Evolutionary conservation across 306 rosid genomes (phyloP), one percentile per base, ranked within the genome.

Genomic region (Potentilla sterilis): DNA sequence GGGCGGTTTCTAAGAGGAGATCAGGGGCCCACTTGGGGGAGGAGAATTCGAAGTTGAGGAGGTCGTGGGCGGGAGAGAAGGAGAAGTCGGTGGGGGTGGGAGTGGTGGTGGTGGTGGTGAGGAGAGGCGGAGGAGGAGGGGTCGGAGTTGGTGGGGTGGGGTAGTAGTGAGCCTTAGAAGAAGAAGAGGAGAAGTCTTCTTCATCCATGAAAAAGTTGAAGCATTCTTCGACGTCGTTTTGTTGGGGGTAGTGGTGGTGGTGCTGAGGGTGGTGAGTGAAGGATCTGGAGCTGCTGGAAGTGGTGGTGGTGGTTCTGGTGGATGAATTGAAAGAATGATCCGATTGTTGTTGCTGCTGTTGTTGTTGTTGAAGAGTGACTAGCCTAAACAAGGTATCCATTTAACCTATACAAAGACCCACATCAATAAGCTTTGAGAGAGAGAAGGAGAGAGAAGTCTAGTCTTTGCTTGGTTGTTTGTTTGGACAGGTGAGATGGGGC

Each of bases 321-420:
- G 85, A 88, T 38, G 97, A 90, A 80, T 92, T 90, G 90, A 85
- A 84, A 44, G 98, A 94, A 77, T 89, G 96, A 83, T 93, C 88
- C 41, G 90, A 76, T 69, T 38, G 46, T 38, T 65, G 69, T 9
- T 64, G 68, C 19, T 63, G 65, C 1, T 59, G 69, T 11, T 61
- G 67, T 35, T 64, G 69, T 65, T 65, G 69, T 38, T 86, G 89
- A 57, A 94, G 88, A 85, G 80, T 87, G 40, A 89, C 93, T 5
- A 92, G 80, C 76, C 96, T 91, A 85, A 92, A 95, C 91, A 95
- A 92, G 72, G 99, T 90, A 89, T 95, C 99, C 99, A 95, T 95
- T 87, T 86, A 90, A 77, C 78, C 77, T 69, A 55, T 65, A 49
- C 55, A 57, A 59, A 81, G 88, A 85, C 86, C 81, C 89, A 80